Evolutionary conservation across 306 rosid genomes (phyloP), one percentile per base, ranked within the genome.

Genomic region (Begonia peltatifolia): DNA sequence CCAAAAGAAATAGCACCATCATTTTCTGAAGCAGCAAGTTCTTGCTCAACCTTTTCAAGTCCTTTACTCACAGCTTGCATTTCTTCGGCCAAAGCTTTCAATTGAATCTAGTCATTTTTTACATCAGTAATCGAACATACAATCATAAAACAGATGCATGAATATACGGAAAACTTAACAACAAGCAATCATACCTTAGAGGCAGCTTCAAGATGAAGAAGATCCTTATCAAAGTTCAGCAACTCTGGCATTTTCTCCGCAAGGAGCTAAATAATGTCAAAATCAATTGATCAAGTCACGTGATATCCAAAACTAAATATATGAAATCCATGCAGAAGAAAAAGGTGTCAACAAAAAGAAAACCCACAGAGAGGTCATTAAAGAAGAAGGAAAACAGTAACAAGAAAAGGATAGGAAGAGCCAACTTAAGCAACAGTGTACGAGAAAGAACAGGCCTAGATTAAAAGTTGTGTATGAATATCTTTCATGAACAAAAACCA

Each of bases 11-110:
- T 65, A 53, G 63, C 75, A 54, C 97, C 97, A 61, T 90, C 97
- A 62, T 73, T 74, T 70, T 78, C 95, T 56, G 97, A 80, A 67
- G 85, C 79, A 65, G 85, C 48, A 15, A 90, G 94, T 74, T 90
- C 97, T 63, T 85, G 87, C 84, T 85, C 97, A 68, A 90, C 95
- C 66, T 90, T 90, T 70, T 90, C 97, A 30, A 90, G 81, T 68
- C 97, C 97, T 80, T 83, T 90, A 68, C 88, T 87, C 67, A 90
- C 97, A 13, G 97, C 95, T 79, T 90, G 97, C 97, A 90, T 90
- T 75, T 90, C 97, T 75, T 90, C 97, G 65, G 97, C 97, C 75
- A 90, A 78, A 62, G 80, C 90, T 76, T 90, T 90, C 64, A 90
- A 77, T 74, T 80, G 97, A 76, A 85, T 90, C 97, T 90, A 75